Evolutionary conservation across 2,329 filamentous ascomycete genomes (phyloP), one percentile per base, ranked within the genome.

Genomic region (Sclerotinia nivalis): DNA sequence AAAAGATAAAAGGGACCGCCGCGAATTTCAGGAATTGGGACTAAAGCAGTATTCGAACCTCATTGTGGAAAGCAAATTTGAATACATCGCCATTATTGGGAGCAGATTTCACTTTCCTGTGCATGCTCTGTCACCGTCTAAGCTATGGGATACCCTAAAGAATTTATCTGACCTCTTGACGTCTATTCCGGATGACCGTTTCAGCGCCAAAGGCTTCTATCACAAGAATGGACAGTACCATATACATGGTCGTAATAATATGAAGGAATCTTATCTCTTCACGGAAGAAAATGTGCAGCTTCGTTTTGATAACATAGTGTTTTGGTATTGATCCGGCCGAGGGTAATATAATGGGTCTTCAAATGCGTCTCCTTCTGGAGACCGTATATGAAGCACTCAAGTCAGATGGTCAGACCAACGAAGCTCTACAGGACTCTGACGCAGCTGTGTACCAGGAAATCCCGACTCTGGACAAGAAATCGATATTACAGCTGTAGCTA

Each of bases 171-270:
- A 68, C 69, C 74, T 70, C 22, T 76, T 76, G 71, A 65, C 55
- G 6, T 80, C 67, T 2, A 71, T 71, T n/a, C 45, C 76, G 31
- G 74, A 65, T 49, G 50, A 45, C 62, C 54, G 85, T 9, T 81
- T 87, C 71, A 85, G 86, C 50, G 80, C 84, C 31, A 78, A 83
- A 20, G 84, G 83, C 12, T 86, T 85, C 74, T 87, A 83, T 72
- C 45, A 50, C 25, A 31, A 12, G 2, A 50, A 64, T 34, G 81
- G 81, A 9, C 81, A 83, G 59, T 80, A 83, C 10, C 82, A 67
- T 8, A n/a, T n/a, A n/a, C n/a, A n/a, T n/a, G 70, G 70, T 25
- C 70, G 54, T 18, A 47, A 37, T 8, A 65, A 67, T 50, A 31
- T 61, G 18, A 28, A 56, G 13, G 66, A 70, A 4, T 69, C 55